These are phyloP conservation scores for Globisporangium barbulae DNA, from an alignment of 352 stramenopile species.

Conservation along the genomic window DNA sequence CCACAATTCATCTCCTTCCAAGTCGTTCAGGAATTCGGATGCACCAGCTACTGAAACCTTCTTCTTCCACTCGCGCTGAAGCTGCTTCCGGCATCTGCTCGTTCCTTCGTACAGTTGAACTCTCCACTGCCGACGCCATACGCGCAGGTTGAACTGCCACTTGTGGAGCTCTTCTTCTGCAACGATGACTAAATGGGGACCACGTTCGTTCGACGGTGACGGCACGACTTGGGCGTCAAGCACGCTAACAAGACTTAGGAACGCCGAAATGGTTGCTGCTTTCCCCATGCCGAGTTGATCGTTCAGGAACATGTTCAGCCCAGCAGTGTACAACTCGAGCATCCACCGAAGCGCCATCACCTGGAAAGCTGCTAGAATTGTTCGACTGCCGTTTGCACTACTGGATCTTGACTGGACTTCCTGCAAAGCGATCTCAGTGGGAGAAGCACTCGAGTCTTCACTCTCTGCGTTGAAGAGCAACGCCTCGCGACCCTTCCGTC, in stretches of 20 bases:
- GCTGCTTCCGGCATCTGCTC: slow-evolving; percentile 29
- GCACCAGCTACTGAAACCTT: slow-evolving; percentile 15
- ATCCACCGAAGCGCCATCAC: slow-evolving; percentile 78
- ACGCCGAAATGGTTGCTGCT: slow-evolving; percentile 66
- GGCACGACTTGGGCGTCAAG: slow-evolving; percentile 16
- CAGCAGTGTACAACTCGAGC: slow-evolving; percentile 60
- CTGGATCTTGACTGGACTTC: slow-evolving; percentile 15
- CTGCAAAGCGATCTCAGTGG: slow-evolving; percentile 11
- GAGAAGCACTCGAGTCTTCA: slow-evolving; percentile 1
- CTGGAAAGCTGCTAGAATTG: slow-evolving; percentile 73
- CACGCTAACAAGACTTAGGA: slow-evolving; percentile 56
- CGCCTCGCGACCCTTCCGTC: slow-evolving; percentile 44
- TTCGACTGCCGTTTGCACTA: slow-evolving; percentile 22
- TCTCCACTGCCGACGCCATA: slow-evolving; percentile 45
- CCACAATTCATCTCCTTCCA: slow-evolving; percentile 40
- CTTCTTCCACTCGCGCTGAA: slow-evolving; percentile 55
- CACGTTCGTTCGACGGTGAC: neutral
- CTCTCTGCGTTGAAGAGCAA: slow-evolving; percentile 18
- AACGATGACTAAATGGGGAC: slow-evolving; percentile 78
- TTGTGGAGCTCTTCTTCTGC: slow-evolving; percentile 76
- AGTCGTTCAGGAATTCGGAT: slow-evolving; percentile 30
- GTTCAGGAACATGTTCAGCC: slow-evolving; percentile 76
- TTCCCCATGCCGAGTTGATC: slow-evolving; percentile 88
- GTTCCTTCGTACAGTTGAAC: slow-evolving; percentile 63
- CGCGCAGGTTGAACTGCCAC: slow-evolving; percentile 67